These are phyloP conservation scores for Zymoseptoria pseudotritici DNA, from an alignment of 2,329 filamentous ascomycete genomes.

Conservation along the genomic window DNA sequence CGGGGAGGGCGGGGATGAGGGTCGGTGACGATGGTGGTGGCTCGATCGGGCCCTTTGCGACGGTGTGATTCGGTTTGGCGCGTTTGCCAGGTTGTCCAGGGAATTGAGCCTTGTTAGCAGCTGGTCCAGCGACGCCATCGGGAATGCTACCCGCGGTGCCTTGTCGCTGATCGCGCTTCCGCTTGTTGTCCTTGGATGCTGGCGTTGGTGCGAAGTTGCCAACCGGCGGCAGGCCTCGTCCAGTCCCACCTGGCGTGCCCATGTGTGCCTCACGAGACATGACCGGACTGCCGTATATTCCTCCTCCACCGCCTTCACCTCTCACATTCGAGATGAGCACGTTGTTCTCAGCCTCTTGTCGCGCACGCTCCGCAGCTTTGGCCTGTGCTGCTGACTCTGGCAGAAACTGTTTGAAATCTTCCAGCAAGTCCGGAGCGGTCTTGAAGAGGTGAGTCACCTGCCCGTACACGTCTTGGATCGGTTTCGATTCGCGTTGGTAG, in stretches of 20 bases:
- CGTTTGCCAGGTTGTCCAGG: constrained; percentile 48
- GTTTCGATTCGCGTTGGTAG: constrained; percentile 95
- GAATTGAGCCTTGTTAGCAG: constrained; percentile 15
- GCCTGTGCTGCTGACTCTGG: constrained; percentile 77
- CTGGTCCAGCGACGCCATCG: constrained; percentile 22
- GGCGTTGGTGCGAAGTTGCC: constrained; percentile 85
- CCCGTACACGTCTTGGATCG: constrained; percentile 95
- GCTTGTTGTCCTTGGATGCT: constrained; percentile 72
- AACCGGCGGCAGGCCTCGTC: constrained; percentile 66
- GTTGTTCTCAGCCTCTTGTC: constrained; percentile 61
- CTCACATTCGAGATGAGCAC: constrained; percentile 59
- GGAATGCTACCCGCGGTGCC: constrained; percentile 40
- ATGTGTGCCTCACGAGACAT: constrained; percentile 32
- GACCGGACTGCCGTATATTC: constrained; percentile 35
- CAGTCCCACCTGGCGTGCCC: constrained; percentile 26
- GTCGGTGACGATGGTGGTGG: constrained; percentile 67
- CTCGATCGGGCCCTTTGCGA: constrained; percentile 13
- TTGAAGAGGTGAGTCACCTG: constrained; percentile 94
- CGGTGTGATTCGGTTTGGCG: constrained; percentile 60
- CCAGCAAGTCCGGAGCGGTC: constrained; percentile 83
- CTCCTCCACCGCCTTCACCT: constrained; percentile 35
- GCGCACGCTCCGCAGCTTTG: constrained; percentile 46
- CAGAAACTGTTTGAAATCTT: constrained; percentile 98
- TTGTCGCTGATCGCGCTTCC: constrained; percentile 61
- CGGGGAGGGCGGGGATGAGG: constrained; percentile 77